A percentile compares a stretch with the other conserved stretches of the same genome.
Evolutionary conservation across 2,329 filamentous ascomycete genomes (phyloP).

Genomic region (Calonectria crousiana): DNA sequence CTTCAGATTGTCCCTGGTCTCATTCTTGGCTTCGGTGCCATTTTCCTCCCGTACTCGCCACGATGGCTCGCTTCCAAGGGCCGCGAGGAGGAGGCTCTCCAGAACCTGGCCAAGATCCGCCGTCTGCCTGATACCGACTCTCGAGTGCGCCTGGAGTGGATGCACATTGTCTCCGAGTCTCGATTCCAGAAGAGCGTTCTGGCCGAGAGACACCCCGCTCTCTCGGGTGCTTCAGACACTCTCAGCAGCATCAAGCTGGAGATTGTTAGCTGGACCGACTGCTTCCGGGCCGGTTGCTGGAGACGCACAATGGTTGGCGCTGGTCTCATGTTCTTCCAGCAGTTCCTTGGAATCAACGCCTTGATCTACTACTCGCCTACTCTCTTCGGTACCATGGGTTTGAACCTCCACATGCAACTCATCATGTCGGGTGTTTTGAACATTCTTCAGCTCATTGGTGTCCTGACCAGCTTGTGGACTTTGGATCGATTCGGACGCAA

Average conservation of each 20-base stretch:
- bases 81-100: conserved; percentile 40
- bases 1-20: conserved; percentile 45
- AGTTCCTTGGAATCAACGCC: conserved; percentile 53
- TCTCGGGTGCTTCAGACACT: conserved; percentile 48
- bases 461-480: conserved; percentile 59
- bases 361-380: conserved; percentile 70
- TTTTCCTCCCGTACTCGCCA: conserved; percentile 44
- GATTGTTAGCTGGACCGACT: conserved; percentile 61
- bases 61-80: conserved; percentile 44
- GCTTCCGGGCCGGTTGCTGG: conserved; percentile 62
- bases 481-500: conserved; percentile 46
- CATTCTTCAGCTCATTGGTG: conserved; percentile 49
- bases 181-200: conserved; percentile 44
- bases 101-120: conserved; percentile 38
- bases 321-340: conserved; percentile 69
- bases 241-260: conserved; percentile 57
- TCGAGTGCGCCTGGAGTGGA: conserved; percentile 38
- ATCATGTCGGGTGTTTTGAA: conserved; percentile 49
- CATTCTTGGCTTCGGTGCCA: conserved; percentile 39
- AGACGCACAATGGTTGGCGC: conserved; percentile 59
- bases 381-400: conserved; percentile 68
- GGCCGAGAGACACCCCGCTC: conserved; percentile 47
- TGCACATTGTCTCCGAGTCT: conserved; percentile 43
- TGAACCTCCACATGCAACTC: conserved; percentile 50
- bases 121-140: conserved; percentile 35